Percentiles rank a stretch among this genome's conserved stretches.
phyloP scores from a whole-genome alignment of 495 filamentous ascomycete species.

The Hypoxylon crocopeplum region DNA sequence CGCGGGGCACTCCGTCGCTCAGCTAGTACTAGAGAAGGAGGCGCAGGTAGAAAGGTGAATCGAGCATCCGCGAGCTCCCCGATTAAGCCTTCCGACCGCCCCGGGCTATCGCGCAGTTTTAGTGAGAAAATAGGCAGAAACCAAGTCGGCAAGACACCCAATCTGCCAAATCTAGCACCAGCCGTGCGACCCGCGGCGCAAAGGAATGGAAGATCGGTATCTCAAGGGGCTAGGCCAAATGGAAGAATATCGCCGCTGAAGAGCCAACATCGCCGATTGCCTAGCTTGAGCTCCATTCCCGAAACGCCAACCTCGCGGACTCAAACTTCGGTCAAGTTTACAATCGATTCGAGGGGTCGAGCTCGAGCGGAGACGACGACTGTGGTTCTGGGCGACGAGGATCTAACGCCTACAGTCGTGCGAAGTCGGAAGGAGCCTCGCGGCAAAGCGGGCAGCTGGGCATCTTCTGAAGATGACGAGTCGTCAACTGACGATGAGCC shows the following conservation, averaged over 20 bases:
- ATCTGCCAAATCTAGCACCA: slow-evolving; percentile 47
- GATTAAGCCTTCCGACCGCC: slow-evolving; percentile 55
- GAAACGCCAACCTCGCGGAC: slow-evolving; percentile 52
- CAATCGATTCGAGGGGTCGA: slow-evolving; percentile 73
- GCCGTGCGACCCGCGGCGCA: slow-evolving; percentile 32
- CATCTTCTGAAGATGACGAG: slow-evolving; percentile 52
- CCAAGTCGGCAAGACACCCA: slow-evolving; percentile 33
- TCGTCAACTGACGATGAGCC: slow-evolving; percentile 72
- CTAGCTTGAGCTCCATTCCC: slow-evolving; percentile 59
- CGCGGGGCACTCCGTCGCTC: slow-evolving; percentile 50
- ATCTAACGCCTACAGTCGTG: slow-evolving; percentile 34
- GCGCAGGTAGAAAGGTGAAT: slow-evolving; percentile 44
- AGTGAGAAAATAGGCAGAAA: slow-evolving; percentile 59
- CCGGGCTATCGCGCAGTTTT: slow-evolving; percentile 66
- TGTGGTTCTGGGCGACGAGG: slow-evolving; percentile 56
- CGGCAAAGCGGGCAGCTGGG: slow-evolving; percentile 39
- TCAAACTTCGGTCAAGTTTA: slow-evolving; percentile 68
- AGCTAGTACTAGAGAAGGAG: slow-evolving; percentile 49
- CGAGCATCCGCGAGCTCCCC: slow-evolving; percentile 61
- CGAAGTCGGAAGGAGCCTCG: slow-evolving; percentile 29
- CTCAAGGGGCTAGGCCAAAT: slow-evolving; percentile 45
- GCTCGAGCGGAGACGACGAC: slow-evolving; percentile 76
- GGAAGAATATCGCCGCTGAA: slow-evolving; percentile 60
- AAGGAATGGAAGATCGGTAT: slow-evolving; percentile 42
- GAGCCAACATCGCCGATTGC: slow-evolving; percentile 50